Base-by-base conservation (phyloP, 495 filamentous ascomycete genomes). In the Neurospora sp. region DNA sequence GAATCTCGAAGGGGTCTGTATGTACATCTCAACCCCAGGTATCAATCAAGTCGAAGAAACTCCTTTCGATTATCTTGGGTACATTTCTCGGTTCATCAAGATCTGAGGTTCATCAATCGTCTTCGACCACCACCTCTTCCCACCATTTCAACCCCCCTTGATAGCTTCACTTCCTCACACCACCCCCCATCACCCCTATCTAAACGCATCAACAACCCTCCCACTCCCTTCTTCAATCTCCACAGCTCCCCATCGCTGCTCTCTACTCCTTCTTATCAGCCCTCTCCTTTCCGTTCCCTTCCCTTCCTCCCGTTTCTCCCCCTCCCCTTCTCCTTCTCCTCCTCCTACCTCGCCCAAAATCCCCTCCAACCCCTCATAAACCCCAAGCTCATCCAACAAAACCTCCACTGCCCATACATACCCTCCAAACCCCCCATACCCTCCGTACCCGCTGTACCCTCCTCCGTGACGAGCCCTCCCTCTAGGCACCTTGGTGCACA, bases 231-330 rank as follows among this genome's bases (percentile, higher is more conserved):
- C 53, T 16, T 73, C 79, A 27, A 83, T 76, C 65, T 82, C 80
- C 37, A 85, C 81, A 35, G 79, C 78, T 0, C 48, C 81, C 84
- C 84, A 86, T 31, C 84, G 75, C 77, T 83, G 82, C 74, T 86
- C 84, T 9, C 84, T 77, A 22, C 72, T 69, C 72, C 73, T 77
- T 48, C 81, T 73, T 9, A 2, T 37, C 40, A 65, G 6, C 73
- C 71, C 38, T 69, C 61, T 37, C 35, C 35, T 37, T 18, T 61
- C 69, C 11, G 40, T 53, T 5, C 44, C 69, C 41, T 14, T 69
- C 20, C 46, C 74, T 20, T 3, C 73, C n/a, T 46, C 44, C 8
- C 10, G 40, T 18, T 16, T 5, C 40, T 2, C 14, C 74, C 53
- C 68, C 38, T 73, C 71, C 78, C 76, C 11, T 14, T 31, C 8